Base-by-base conservation (phyloP, 768 basidiomycete genomes). In the Tephrocybe sp. region DNA sequence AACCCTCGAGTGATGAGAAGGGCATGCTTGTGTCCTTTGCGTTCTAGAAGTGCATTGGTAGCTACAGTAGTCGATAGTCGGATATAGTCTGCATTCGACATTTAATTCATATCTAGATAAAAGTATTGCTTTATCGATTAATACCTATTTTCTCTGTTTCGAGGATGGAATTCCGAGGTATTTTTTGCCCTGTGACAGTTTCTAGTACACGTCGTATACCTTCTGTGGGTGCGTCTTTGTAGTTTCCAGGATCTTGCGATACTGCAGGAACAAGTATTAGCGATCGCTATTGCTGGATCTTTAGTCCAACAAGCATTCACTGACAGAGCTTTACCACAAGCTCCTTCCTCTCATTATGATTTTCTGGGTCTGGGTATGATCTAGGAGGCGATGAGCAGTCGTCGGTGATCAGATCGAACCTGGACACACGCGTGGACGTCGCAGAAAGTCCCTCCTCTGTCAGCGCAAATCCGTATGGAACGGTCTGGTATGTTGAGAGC, bases 21-120 rank as follows among this genome's bases (percentile, higher is more conserved):
- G 0, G 93, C 95, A 53, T 96, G 93, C 55, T 85, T 86, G 61
- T 93, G 88, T 1, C 96, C 96, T 67, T 96, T 95, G 41, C 96
- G 85, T 62, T 98, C 96, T 5, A 98, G 79, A 0, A 98, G 79
- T 0, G 96, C 95, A 61, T 98, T 98, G 15, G 96, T 98, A 0
- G 94, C 95, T 3, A 98, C 93, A 0, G 96, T 98, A 0, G 95
- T 97, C 0, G 91, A 93, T 7, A 96, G 73, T 15, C 93, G 83
- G 56, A 96, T 92, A 64, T 93, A 94, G 62, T 96, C 93, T 93
- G 53, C 10, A 40, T 23, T 39, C 24, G 14, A 14, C n/a, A 24
- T 32, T 33, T 14, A 39, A 21, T 24, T 18, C 2, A 41, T 4
- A 2, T 24, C 24, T 14, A 11, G 17, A 3, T 14, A 20, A 24